Percentiles rank a stretch among this genome's conserved stretches.
Evolutionary conservation across 2,329 filamentous ascomycete genomes (phyloP).

Genomic region (Xylaria multiplex): DNA sequence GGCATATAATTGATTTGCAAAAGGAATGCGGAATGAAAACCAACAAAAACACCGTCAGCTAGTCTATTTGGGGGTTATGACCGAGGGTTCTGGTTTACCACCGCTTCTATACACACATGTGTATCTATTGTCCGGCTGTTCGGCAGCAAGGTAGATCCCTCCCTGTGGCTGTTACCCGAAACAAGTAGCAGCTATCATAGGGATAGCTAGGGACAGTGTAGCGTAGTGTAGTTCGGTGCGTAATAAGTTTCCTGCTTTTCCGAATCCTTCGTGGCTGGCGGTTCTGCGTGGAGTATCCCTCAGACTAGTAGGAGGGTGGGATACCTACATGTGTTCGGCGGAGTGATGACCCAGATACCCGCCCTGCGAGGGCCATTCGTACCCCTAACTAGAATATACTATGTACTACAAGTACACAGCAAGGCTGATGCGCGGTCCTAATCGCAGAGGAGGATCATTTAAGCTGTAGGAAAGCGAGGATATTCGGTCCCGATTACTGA

Average conservation of each 20-base stretch:
- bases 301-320: constrained; percentile 9
- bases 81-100: background rate
- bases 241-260: constrained; percentile 10
- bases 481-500: constrained; percentile 21
- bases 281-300: constrained; percentile 20
- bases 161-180: constrained; percentile 2
- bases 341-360: too few species aligned
- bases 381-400: background rate
- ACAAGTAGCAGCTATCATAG: background rate
- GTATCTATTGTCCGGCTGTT: background rate
- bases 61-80: background rate
- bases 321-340: constrained; percentile 12
- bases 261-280: constrained; percentile 15
- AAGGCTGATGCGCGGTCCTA: constrained; percentile 4
- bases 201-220: background rate
- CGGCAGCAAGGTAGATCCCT: constrained; percentile 5
- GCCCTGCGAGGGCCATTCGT: too few species aligned
- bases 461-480: background rate
- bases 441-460: background rate
- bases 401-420: background rate
- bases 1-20: background rate
- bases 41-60: constrained; percentile 2
- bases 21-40: constrained; percentile 21
- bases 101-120: background rate
- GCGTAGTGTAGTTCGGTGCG: background rate